Conservation (phyloP, 345 rosid species). For the Euphorbia peplus region DNA sequence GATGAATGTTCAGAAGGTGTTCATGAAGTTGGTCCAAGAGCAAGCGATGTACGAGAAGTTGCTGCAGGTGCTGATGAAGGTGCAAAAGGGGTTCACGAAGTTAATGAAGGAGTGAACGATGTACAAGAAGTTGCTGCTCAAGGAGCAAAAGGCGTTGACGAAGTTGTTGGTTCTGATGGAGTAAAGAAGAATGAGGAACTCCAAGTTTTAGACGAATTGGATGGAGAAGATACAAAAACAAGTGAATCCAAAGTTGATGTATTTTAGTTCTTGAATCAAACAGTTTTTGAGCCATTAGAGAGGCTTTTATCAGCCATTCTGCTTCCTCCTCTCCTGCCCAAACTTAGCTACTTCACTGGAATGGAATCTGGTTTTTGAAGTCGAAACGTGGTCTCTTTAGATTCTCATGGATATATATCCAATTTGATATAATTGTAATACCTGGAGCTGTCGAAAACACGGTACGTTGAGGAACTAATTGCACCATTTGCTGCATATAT, state of each 20-base stretch:
- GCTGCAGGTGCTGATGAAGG: not conserved
- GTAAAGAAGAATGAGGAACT: constrained; percentile 5
- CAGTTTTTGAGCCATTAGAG: not conserved
- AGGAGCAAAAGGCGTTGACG: not conserved
- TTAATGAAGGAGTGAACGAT: too few species aligned
- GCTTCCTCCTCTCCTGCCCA: not conserved
- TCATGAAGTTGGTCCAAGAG: constrained; percentile 36
- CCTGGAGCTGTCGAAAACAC: not conserved
- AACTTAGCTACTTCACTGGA: not conserved
- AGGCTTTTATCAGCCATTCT: too few species aligned
- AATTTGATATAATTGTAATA: not conserved
- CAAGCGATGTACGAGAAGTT: constrained; percentile 40
- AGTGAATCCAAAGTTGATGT: not conserved
- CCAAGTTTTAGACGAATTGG: constrained; percentile 6
- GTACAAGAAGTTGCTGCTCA: too few species aligned
- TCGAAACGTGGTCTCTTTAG: not conserved
- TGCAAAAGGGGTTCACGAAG: too few species aligned
- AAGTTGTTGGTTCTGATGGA: not conserved
- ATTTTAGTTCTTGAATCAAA: not conserved
- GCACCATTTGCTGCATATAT: not conserved
- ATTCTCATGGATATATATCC: not conserved
- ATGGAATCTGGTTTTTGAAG: not conserved
- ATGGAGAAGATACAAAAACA: not conserved
- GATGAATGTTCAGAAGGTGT: too few species aligned
- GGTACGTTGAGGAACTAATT: not conserved